Conservation (phyloP, 331 rosid genomes). For the Rosa hybrid region DNA sequence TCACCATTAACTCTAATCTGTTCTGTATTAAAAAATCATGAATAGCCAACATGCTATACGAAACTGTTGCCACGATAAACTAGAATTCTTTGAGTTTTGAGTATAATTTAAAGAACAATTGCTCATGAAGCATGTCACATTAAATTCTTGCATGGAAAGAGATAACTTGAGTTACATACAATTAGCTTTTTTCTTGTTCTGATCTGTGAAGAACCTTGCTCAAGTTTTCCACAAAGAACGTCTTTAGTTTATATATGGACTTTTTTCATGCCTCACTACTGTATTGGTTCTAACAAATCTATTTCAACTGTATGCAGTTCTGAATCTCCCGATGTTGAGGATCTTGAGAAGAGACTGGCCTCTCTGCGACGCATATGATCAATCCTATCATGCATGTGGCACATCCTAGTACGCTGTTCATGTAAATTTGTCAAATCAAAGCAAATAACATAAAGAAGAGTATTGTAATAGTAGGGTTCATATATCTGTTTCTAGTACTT, state of each 20-base stretch:
- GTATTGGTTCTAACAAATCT: neutral
- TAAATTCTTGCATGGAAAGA: neutral
- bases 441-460: slow-evolving; percentile 7
- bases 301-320: slow-evolving; percentile 39
- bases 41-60: neutral
- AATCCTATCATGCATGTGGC: neutral
- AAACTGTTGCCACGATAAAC: neutral
- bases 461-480: neutral
- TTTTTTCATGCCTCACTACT: neutral
- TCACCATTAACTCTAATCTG: neutral
- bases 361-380: slow-evolving; percentile 67
- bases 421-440: slow-evolving; percentile 18
- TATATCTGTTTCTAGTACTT: neutral
- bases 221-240: neutral
- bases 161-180: neutral
- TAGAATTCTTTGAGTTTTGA: neutral
- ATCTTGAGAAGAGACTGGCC: slow-evolving; percentile 91
- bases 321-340: slow-evolving; percentile 72
- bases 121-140: neutral
- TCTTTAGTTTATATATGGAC: neutral
- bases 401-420: neutral
- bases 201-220: neutral
- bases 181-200: neutral
- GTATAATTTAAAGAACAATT: neutral
- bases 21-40: neutral